phyloP scores from a whole-genome alignment of 176 grass and related monocot species.

The Phoenix roebelenii region DNA sequence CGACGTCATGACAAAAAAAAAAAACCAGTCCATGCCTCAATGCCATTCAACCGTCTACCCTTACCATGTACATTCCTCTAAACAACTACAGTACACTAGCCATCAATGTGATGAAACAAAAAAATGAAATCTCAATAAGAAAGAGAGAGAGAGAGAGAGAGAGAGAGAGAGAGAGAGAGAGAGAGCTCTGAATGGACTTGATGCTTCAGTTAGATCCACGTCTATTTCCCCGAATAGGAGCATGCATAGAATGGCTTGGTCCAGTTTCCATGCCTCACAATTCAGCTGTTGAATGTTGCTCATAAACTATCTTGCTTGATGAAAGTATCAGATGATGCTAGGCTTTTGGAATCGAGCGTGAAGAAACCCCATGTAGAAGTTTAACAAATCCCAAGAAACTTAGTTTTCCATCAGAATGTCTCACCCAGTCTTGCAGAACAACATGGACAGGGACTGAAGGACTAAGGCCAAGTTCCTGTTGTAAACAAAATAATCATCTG shows the following conservation, averaged over 20 bases:
- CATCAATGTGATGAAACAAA: constrained; percentile 25
- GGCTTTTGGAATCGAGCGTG: constrained; percentile 57
- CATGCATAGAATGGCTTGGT: neutral
- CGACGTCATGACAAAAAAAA: neutral
- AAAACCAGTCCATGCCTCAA: constrained; percentile 2
- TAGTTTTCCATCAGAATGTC: constrained; percentile 84
- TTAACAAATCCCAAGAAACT: constrained; percentile 99
- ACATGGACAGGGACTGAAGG: constrained; percentile 89
- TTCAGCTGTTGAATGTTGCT: constrained; percentile 18
- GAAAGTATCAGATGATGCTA: constrained; percentile 16
- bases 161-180: neutral
- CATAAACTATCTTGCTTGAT: constrained; percentile 1
- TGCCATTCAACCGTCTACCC: constrained; percentile 1
- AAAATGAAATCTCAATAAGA: constrained; percentile 9
- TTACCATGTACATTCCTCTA: constrained; percentile 59
- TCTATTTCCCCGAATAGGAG: no score
- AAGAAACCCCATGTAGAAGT: constrained; percentile 86
- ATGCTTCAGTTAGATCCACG: neutral
- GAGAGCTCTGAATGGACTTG: neutral
- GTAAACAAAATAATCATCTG: neutral
- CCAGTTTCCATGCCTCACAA: constrained; percentile 14
- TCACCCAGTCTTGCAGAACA: constrained; percentile 97
- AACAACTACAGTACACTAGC: constrained; percentile 44
- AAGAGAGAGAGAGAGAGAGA: neutral
- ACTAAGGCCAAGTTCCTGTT: constrained; percentile 90